phyloP scores from a whole-genome alignment of 768 basidiomycete genomes.

The Leucosporidium yakuticum region DNA sequence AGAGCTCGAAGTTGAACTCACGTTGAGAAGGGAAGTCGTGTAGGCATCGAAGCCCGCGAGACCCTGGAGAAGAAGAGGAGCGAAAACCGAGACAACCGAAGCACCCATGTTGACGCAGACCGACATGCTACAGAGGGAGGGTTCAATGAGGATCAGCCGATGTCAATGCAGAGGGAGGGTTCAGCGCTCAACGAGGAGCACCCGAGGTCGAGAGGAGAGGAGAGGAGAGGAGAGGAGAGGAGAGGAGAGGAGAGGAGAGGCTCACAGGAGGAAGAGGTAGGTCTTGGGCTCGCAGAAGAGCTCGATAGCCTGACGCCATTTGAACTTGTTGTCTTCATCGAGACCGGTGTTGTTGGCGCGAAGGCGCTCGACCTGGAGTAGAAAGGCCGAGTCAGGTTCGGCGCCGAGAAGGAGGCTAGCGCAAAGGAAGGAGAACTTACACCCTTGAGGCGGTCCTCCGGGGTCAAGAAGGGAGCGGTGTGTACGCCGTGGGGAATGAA shows the following conservation, averaged over 20 bases:
- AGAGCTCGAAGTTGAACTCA: conserved; percentile 4
- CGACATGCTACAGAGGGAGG: not conserved
- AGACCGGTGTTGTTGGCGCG: conserved; percentile 24
- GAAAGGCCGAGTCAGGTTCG: too few species aligned
- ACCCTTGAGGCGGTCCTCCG: too few species aligned
- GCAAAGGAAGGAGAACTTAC: too few species aligned
- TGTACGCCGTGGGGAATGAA: too few species aligned
- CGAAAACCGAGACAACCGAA: conserved; percentile 19
- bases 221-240: too few species aligned
- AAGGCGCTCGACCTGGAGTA: conserved; percentile 19
- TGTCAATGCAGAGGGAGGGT: too few species aligned
- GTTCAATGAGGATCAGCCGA: too few species aligned
- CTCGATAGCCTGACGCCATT: conserved; percentile 24
- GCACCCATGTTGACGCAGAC: conserved; percentile 7
- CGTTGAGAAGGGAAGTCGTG: conserved; percentile 4
- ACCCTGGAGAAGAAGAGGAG: conserved; percentile 24
- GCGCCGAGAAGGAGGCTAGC: too few species aligned
- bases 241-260: too few species aligned
- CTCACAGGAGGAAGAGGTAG: conserved; percentile 4
- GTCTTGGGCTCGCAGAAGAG: conserved; percentile 15
- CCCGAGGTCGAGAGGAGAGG: too few species aligned
- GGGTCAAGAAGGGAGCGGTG: too few species aligned
- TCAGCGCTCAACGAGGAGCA: too few species aligned
- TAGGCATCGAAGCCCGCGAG: conserved; percentile 20
- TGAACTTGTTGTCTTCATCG: conserved; percentile 3